Evolutionary conservation across 2,329 filamentous ascomycete species (phyloP), one percentile per base, ranked within the genome.

Genomic region (Botrytis tulipae): DNA sequence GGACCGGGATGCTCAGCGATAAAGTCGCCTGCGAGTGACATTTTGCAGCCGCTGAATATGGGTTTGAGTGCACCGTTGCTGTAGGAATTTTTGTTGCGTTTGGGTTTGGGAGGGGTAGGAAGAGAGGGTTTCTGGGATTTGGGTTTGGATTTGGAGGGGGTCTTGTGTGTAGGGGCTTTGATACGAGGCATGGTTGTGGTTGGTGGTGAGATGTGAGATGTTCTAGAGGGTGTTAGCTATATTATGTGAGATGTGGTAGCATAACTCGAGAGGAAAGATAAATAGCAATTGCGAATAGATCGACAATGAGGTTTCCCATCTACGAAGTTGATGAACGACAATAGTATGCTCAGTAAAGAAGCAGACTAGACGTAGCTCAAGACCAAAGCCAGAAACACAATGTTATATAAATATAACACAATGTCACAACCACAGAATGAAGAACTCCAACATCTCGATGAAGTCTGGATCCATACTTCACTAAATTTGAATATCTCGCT

Each of bases 11-110:
- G 48, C 29, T 57, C 62, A 25, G 51, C 22, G 83, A 81, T 83
- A 7, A 93, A 87, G 3, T 87, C 84, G 7, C 91, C 91, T 0
- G 86, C 87, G 0, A 87, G 82, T 35, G 89, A 87, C 32, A 93
- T 85, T 67, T 86, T 82, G 48, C 87, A 81, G 1, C 84, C 83
- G 22, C 84, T 84, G 78, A 93, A 88, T 60, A 87, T 85, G 51
- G 73, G 75, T 60, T 78, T 79, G 62, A 70, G 62, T 4, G 71
- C 62, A 7, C 71, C 71, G 60, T 72, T 72, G 29, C 62, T 68
- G 51, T 72, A 72, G 25, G 48, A 46, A 32, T 61, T 72, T 20
- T 68, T 59, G 40, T 40, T 46, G 25, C 51, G 66, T 61, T 37
- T 48, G 42, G 20, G 8, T 40, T 35, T 60, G 37, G 35, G 20